phyloP scores from a whole-genome alignment of 495 filamentous ascomycete species.

The Xylaria nigripes region DNA sequence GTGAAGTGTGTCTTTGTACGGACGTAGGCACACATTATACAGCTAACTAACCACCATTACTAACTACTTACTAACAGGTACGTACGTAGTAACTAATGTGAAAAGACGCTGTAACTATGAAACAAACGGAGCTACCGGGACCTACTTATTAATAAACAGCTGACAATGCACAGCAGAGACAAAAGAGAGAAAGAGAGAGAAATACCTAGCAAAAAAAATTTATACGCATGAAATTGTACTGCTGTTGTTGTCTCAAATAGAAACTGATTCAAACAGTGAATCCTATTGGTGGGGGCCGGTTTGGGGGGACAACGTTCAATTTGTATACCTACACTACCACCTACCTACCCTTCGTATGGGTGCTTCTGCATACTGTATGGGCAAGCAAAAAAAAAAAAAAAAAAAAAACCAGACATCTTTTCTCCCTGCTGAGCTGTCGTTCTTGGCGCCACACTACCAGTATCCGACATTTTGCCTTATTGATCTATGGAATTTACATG shows the following conservation, averaged over 20 bases:
- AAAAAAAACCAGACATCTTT: background rate
- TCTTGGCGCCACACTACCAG: constrained; percentile 5
- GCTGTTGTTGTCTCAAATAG: constrained; percentile 10
- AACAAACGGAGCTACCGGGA: background rate
- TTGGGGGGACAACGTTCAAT: background rate
- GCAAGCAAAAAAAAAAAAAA: too few species aligned
- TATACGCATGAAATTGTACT: constrained; percentile 4
- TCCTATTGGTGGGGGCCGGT: constrained; percentile 3
- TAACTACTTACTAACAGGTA: too few species aligned
- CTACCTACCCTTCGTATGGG: too few species aligned
- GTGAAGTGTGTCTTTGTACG: too few species aligned
- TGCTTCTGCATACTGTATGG: too few species aligned
- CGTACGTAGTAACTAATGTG: constrained; percentile 2
- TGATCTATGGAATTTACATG: background rate
- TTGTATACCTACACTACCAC: too few species aligned
- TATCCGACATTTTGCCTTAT: background rate
- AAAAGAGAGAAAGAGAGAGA: background rate
- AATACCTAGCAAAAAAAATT: too few species aligned
- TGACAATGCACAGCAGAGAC: background rate
- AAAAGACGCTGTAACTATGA: too few species aligned
- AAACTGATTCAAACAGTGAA: background rate
- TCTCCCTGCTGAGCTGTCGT: background rate
- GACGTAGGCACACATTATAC: too few species aligned
- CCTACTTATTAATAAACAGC: background rate
- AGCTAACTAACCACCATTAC: too few species aligned